Evolutionary conservation across 495 filamentous ascomycete species (phyloP).

Genomic region (Parathielavia appendiculata): DNA sequence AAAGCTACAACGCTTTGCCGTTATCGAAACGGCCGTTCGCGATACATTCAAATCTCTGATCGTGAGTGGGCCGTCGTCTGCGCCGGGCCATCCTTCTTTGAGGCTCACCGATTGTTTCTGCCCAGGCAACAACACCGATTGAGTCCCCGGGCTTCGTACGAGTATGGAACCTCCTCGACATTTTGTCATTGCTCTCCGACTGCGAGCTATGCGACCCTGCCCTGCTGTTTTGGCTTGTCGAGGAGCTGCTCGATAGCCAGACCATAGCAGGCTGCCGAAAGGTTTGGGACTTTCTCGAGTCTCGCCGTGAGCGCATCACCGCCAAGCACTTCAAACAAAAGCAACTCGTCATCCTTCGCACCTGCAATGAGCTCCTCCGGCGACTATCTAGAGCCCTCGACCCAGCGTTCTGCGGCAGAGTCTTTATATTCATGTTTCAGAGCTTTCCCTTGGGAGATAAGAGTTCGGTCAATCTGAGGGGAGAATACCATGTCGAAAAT

Average conservation of each 20-base stretch:
- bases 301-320: slow-evolving; percentile 78
- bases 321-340: slow-evolving; percentile 82
- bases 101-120: not conserved
- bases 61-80: slow-evolving; percentile 44
- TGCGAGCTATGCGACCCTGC: slow-evolving; percentile 76
- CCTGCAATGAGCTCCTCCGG: slow-evolving; percentile 91
- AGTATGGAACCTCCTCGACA: slow-evolving; percentile 91
- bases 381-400: slow-evolving; percentile 90
- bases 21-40: slow-evolving; percentile 73
- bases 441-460: slow-evolving; percentile 93
- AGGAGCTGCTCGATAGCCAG: slow-evolving; percentile 93
- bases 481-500: slow-evolving; percentile 95
- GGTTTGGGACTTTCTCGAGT: slow-evolving; percentile 92
- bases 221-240: slow-evolving; percentile 81
- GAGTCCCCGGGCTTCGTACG: slow-evolving; percentile 67
- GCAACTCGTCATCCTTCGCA: slow-evolving; percentile 77
- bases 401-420: slow-evolving; percentile 91
- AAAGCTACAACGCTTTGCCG: slow-evolving; percentile 51
- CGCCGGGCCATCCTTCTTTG: not conserved
- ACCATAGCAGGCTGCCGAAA: slow-evolving; percentile 84
- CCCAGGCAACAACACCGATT: slow-evolving; percentile 63
- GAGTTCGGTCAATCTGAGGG: slow-evolving; percentile 92
- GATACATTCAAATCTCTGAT: slow-evolving; percentile 70
- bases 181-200: slow-evolving; percentile 81
- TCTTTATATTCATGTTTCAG: slow-evolving; percentile 97